Conservation (phyloP, 495 filamentous ascomycete species). For the Xylaria cubensis region DNA sequence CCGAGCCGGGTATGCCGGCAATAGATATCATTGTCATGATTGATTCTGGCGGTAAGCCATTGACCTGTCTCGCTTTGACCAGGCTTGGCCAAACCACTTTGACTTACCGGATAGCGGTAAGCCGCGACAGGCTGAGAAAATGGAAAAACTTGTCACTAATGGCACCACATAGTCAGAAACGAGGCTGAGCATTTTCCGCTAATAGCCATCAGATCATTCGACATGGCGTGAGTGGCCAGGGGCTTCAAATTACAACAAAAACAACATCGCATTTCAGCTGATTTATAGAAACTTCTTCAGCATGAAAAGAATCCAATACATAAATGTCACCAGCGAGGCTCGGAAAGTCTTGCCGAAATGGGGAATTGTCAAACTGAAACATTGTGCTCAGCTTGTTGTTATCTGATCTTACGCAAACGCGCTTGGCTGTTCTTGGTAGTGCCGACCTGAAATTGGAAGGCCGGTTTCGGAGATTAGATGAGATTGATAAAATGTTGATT, state of each 20-base stretch:
- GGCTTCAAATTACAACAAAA: not conserved
- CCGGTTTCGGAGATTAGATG: conserved; percentile 27
- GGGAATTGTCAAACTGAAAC: not conserved
- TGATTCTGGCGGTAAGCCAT: not conserved
- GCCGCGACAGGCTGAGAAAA: conserved; percentile 1
- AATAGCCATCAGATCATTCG: conserved; percentile 7
- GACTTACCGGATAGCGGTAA: not conserved
- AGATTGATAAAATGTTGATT: conserved; percentile 26
- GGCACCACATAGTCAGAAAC: not conserved
- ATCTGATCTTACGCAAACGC: conserved; percentile 17
- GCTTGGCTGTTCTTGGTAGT: conserved; percentile 17
- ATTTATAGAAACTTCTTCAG: not conserved
- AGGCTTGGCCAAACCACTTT: not conserved
- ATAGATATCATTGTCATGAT: not conserved
- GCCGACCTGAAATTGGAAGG: not conserved
- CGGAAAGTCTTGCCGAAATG: not conserved
- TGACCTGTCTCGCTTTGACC: not conserved
- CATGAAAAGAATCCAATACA: not conserved
- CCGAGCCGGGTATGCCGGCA: not conserved
- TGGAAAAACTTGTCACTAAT: not conserved
- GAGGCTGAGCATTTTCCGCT: not conserved
- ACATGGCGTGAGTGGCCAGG: conserved; percentile 23
- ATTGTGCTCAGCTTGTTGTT: not conserved
- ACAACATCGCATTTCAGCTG: not conserved
- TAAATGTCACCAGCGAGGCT: not conserved